Conservation (phyloP, 176 grass and related monocot genomes). For the Avena atlantica region DNA sequence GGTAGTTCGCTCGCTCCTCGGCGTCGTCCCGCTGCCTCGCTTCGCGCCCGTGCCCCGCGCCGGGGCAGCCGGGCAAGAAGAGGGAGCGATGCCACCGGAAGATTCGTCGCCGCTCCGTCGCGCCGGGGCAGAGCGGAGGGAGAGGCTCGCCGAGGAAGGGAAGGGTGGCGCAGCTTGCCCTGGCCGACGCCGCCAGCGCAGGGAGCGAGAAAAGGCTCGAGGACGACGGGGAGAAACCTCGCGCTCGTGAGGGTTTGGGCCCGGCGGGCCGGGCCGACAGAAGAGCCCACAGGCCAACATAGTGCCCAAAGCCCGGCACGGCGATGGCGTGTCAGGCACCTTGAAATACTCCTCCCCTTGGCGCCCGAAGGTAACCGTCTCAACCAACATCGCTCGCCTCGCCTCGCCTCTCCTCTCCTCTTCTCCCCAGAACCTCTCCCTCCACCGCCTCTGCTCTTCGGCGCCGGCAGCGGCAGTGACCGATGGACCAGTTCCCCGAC, state of each 20-base stretch:
- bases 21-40: neutral
- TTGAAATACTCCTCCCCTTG: neutral
- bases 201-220: neutral
- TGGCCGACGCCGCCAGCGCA: neutral
- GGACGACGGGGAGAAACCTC: neutral
- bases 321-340: neutral
- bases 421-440: too few species aligned
- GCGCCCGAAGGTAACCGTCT: too few species aligned
- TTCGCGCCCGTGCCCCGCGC: neutral
- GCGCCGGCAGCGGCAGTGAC: neutral
- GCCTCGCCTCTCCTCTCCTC: neutral
- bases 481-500: constrained; percentile 31
- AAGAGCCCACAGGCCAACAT: neutral
- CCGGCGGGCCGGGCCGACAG: neutral
- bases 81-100: neutral
- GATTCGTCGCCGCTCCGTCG: neutral
- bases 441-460: neutral
- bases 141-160: neutral
- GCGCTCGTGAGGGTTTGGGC: neutral
- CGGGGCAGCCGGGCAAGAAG: neutral
- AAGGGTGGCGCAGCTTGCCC: neutral
- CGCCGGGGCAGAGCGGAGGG: neutral
- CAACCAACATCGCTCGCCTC: neutral
- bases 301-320: neutral
- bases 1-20: neutral